Percentiles rank a stretch among this genome's conserved stretches.
Evolutionary conservation across 2,329 filamentous ascomycete species (phyloP).

Genomic region (Orbilia ellipsospora): DNA sequence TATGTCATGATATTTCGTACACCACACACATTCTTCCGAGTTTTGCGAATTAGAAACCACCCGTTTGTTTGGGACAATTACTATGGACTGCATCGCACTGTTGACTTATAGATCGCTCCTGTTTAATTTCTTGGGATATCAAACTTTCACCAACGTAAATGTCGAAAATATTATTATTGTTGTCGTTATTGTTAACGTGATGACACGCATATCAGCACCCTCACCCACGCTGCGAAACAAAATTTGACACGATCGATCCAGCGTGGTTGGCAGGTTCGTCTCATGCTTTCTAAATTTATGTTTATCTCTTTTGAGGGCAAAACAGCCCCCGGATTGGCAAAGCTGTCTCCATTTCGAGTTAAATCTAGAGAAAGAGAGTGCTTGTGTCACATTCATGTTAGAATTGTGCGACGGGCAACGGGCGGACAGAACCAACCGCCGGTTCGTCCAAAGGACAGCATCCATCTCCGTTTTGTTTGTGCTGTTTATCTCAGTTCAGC

Average conservation of each 20-base stretch:
- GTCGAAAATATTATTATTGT: neutral
- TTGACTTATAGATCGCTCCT: constrained; percentile 10
- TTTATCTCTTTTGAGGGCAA: constrained; percentile 23
- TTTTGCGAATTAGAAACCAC: neutral
- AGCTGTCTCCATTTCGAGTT: constrained; percentile 15
- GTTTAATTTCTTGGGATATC: neutral
- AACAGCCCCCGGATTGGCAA: neutral
- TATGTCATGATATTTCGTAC: neutral
- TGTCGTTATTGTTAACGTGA: neutral
- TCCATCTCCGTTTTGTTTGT: neutral
- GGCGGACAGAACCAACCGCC: constrained; percentile 3
- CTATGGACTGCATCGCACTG: constrained; percentile 15
- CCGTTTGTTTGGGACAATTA: neutral
- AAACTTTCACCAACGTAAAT: neutral
- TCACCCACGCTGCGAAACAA: constrained; percentile 24
- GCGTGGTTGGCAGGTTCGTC: neutral
- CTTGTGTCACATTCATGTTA: constrained; percentile 41
- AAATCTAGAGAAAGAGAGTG: constrained; percentile 17
- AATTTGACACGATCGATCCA: constrained; percentile 46
- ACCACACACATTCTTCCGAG: neutral
- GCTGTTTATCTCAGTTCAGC: constrained; percentile 23
- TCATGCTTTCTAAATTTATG: neutral
- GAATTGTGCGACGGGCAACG: constrained; percentile 34
- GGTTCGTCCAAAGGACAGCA: constrained; percentile 25
- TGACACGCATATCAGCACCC: too few relatives aligned